These are phyloP conservation scores for Aphanoascus verrucosus DNA, from an alignment of 2,329 filamentous ascomycete genomes.

Conservation along the genomic window DNA sequence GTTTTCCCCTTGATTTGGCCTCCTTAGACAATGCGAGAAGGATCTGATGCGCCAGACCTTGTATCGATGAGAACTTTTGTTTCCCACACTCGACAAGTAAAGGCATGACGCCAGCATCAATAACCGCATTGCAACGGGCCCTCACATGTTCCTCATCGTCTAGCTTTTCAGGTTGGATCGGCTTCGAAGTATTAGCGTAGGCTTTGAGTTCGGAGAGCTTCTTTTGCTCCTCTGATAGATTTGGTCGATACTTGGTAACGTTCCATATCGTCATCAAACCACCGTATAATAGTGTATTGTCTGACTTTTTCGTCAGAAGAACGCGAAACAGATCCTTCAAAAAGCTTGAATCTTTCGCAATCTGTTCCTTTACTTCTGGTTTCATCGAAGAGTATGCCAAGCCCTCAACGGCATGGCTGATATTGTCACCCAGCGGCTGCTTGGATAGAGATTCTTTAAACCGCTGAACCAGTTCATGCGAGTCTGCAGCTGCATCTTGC, in stretches of 20 bases:
- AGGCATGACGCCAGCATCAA: constrained; percentile 67
- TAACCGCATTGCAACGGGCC: constrained; percentile 63
- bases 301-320: constrained; percentile 41
- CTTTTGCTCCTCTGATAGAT: constrained; percentile 78
- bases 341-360: constrained; percentile 58
- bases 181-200: constrained; percentile 75
- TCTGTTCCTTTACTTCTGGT: constrained; percentile 69
- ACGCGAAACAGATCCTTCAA: constrained; percentile 54
- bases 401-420: constrained; percentile 75
- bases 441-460: constrained; percentile 42
- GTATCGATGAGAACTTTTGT: constrained; percentile 53
- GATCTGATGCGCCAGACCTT: constrained; percentile 61
- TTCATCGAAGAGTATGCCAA: constrained; percentile 85
- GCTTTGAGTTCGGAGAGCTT: constrained; percentile 85
- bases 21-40: constrained; percentile 66
- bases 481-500: constrained; percentile 35
- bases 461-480: constrained; percentile 44
- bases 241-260: constrained; percentile 67
- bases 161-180: constrained; percentile 50
- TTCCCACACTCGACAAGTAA: constrained; percentile 67
- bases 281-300: constrained; percentile 69
- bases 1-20: constrained; percentile 60
- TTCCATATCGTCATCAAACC: constrained; percentile 78
- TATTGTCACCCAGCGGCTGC: constrained; percentile 38
- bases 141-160: constrained; percentile 67